Evolutionary conservation across 2,329 filamentous ascomycete genomes (phyloP).

Genomic region (Apiospora phragmitis): DNA sequence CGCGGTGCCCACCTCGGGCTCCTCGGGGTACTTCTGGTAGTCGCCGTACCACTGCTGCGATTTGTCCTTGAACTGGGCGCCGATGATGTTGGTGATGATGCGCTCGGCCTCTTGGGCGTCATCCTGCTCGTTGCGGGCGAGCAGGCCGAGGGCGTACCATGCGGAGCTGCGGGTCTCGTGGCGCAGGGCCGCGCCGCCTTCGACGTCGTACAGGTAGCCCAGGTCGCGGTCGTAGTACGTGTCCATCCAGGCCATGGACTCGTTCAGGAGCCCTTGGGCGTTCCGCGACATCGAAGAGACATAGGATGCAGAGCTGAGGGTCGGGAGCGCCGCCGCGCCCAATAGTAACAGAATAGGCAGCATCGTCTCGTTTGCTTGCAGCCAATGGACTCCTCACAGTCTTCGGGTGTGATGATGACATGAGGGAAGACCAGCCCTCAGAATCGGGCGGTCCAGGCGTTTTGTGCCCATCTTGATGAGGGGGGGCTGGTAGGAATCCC

Average conservation of each 20-base stretch:
- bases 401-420: neutral
- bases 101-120: constrained; percentile 52
- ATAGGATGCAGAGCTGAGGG: neutral
- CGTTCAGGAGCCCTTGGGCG: constrained; percentile 42
- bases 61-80: constrained; percentile 51
- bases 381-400: neutral
- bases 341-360: neutral
- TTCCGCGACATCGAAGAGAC: constrained; percentile 22
- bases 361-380: neutral
- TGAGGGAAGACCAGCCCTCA: neutral
- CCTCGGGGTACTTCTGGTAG: constrained; percentile 56
- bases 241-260: constrained; percentile 58
- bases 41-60: constrained; percentile 56
- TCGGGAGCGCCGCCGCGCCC: neutral
- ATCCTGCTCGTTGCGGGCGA: constrained; percentile 52
- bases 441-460: neutral
- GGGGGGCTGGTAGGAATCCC: neutral
- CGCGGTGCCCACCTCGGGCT: constrained; percentile 55
- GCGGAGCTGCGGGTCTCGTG: constrained; percentile 58
- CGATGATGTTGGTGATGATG: constrained; percentile 55
- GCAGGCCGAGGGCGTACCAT: constrained; percentile 60
- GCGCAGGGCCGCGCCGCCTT: constrained; percentile 43
- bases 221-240: constrained; percentile 51
- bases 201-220: constrained; percentile 54
- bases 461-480: neutral